A percentile compares a stretch with the other conserved stretches of the same genome.
Evolutionary conservation across 2,329 filamentous ascomycete genomes (phyloP).

Genomic region (Aphanoascus verrucosus): DNA sequence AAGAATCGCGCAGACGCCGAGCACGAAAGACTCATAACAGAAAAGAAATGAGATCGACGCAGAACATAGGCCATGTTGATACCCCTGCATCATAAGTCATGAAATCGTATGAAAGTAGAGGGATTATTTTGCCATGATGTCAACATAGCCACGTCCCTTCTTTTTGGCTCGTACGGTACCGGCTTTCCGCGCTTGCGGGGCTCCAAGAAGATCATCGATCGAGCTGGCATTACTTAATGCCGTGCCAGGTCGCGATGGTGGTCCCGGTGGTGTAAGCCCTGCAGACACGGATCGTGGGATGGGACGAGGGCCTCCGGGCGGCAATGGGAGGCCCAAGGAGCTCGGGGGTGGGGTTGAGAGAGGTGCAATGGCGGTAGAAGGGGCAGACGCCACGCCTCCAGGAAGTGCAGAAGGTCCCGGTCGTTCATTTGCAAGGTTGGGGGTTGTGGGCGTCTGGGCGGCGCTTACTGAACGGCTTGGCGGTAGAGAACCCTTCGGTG

Average conservation of each 20-base stretch:
- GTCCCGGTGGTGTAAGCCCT: slow-evolving; percentile 30
- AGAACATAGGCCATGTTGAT: background rate
- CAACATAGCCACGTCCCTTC: slow-evolving; percentile 81
- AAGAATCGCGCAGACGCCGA: background rate
- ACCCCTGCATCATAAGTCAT: background rate
- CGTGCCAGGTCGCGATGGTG: slow-evolving; percentile 60
- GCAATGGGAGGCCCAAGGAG: slow-evolving; percentile 13
- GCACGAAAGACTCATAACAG: background rate
- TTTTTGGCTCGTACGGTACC: slow-evolving; percentile 57
- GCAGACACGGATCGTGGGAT: slow-evolving; percentile 31
- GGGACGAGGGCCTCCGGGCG: slow-evolving; percentile 25
- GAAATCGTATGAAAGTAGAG: background rate
- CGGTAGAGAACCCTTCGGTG: slow-evolving; percentile 51
- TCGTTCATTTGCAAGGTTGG: slow-evolving; percentile 3
- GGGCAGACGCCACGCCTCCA: slow-evolving; percentile 8
- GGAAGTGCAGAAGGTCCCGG: slow-evolving; percentile 6
- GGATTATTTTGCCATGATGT: slow-evolving; percentile 71
- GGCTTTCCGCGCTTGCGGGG: slow-evolving; percentile 58
- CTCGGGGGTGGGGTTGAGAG: slow-evolving; percentile 19
- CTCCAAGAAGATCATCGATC: slow-evolving; percentile 83
- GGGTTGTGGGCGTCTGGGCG: slow-evolving; percentile 41
- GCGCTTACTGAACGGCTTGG: slow-evolving; percentile 45
- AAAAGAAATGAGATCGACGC: slow-evolving; percentile 1
- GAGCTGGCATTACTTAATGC: slow-evolving; percentile 86
- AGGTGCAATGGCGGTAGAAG: slow-evolving; percentile 13